Percentiles rank a stretch among this genome's conserved stretches.
Conservation (phyloP, 2,329 filamentous ascomycete genomes). For the Paraphoma sp. region DNA sequence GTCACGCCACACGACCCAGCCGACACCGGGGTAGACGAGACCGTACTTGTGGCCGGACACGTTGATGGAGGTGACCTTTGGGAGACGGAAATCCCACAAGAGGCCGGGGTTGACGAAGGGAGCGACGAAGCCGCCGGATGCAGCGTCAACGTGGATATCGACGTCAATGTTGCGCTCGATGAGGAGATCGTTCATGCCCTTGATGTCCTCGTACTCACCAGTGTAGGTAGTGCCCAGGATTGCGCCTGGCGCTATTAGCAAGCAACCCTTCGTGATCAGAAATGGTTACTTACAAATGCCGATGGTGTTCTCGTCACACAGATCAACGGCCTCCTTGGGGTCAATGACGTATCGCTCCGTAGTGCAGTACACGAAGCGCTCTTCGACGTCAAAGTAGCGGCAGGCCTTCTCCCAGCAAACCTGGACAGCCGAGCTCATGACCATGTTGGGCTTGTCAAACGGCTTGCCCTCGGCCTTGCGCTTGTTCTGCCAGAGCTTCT, state of each 20-base stretch:
- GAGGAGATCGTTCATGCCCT: slow-evolving; percentile 88
- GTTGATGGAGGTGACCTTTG: slow-evolving; percentile 92
- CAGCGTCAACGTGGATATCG: slow-evolving; percentile 93
- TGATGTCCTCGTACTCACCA: slow-evolving; percentile 89
- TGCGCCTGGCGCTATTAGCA: slow-evolving; percentile 46
- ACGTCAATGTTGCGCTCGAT: slow-evolving; percentile 76
- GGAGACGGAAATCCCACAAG: slow-evolving; percentile 89
- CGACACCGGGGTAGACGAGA: slow-evolving; percentile 82
- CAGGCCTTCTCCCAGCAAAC: slow-evolving; percentile 92
- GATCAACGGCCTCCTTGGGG: slow-evolving; percentile 65
- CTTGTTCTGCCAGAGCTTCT: slow-evolving; percentile 90
- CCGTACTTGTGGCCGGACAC: slow-evolving; percentile 91
- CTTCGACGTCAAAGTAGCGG: slow-evolving; percentile 90
- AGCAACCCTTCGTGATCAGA: not conserved
- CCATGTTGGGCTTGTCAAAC: slow-evolving; percentile 80
- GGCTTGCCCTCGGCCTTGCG: slow-evolving; percentile 84
- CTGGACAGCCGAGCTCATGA: slow-evolving; percentile 96
- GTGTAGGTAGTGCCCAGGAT: slow-evolving; percentile 96
- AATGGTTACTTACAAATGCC: slow-evolving; percentile 70
- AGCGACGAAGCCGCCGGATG: slow-evolving; percentile 89
- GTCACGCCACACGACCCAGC: slow-evolving; percentile 89
- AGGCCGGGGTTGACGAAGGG: slow-evolving; percentile 87
- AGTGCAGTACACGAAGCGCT: slow-evolving; percentile 76
- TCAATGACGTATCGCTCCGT: slow-evolving; percentile 68
- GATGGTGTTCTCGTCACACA: slow-evolving; percentile 76